These are phyloP conservation scores for Ocimum tenuiflorum DNA, from an alignment of 257 asterid species.

Conservation along the genomic window DNA sequence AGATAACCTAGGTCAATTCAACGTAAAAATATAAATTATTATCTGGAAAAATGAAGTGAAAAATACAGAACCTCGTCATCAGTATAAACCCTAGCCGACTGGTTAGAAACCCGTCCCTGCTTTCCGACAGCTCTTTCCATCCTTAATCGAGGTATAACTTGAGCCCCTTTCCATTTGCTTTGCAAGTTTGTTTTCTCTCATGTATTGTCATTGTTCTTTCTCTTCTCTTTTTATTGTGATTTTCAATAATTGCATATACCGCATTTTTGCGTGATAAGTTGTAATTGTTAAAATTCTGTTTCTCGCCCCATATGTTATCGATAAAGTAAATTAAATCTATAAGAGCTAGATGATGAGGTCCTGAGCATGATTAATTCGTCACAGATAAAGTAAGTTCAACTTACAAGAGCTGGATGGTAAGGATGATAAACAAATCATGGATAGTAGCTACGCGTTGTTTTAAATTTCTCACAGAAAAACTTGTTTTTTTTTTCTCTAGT, in stretches of 20 bases:
- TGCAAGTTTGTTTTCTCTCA: neutral
- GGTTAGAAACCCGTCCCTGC: neutral
- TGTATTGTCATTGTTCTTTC: neutral
- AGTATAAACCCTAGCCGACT: slow-evolving; percentile 2
- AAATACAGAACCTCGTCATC: neutral
- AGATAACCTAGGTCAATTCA: too few relatives aligned
- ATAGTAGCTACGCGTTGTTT: neutral
- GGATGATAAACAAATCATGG: too few relatives aligned
- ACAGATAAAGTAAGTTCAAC: neutral
- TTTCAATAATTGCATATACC: neutral
- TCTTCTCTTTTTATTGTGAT: neutral
- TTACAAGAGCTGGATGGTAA: neutral
- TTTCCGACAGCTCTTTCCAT: neutral
- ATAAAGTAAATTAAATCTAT: neutral
- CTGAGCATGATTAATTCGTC: too few relatives aligned
- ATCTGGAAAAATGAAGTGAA: neutral
- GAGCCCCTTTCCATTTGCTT: neutral
- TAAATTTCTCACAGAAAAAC: neutral
- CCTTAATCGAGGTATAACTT: neutral
- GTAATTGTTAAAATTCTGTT: neutral
- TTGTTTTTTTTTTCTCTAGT: neutral
- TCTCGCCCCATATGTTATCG: neutral
- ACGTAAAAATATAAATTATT: too few relatives aligned
- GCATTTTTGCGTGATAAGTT: neutral
- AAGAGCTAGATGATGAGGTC: neutral